These are phyloP conservation scores for Baudoinia panamericana DNA, from an alignment of 495 filamentous ascomycete species.

Conservation along the genomic window DNA sequence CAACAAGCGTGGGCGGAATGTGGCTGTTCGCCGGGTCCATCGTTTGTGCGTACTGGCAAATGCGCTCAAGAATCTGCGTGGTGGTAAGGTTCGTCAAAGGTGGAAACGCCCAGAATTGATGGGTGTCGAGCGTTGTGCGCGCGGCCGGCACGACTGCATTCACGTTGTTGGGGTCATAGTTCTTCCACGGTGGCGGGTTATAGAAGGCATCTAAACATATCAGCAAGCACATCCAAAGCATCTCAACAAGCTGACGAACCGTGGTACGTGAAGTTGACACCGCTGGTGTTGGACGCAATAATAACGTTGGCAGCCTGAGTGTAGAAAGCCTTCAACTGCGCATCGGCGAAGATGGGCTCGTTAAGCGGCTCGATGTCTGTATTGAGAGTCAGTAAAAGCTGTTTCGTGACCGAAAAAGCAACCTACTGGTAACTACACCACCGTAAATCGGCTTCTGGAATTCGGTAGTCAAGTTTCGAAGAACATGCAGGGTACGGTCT, in stretches of 20 bases:
- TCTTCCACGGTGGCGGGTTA: conserved; percentile 1
- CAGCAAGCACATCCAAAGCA: too few relatives aligned
- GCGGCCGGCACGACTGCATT: not conserved
- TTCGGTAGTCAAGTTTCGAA: conserved; percentile 8
- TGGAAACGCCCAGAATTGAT: conserved; percentile 9
- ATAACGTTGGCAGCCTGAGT: not conserved
- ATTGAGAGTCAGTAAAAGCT: too few relatives aligned
- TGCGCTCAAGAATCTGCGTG: not conserved
- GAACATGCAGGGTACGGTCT: conserved; percentile 2
- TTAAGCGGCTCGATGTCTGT: conserved; percentile 7
- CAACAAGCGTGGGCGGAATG: conserved; percentile 5
- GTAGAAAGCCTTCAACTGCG: conserved; percentile 5
- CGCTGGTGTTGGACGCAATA: not conserved
- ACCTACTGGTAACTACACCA: not conserved
- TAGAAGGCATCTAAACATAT: conserved; percentile 9
- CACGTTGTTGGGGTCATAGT: conserved; percentile 2
- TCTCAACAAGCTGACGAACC: not conserved
- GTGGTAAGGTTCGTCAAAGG: conserved; percentile 3
- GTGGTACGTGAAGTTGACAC: conserved; percentile 2
- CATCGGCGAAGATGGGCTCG: conserved; percentile 6
- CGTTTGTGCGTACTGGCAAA: conserved; percentile 2
- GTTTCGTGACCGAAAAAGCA: too few relatives aligned
- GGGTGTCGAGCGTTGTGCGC: conserved; percentile 2
- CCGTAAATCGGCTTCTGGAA: conserved; percentile 2
- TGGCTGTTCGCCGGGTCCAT: conserved; percentile 1